phyloP scores from a whole-genome alignment of 306 rosid species.

The Pueraria montana region DNA sequence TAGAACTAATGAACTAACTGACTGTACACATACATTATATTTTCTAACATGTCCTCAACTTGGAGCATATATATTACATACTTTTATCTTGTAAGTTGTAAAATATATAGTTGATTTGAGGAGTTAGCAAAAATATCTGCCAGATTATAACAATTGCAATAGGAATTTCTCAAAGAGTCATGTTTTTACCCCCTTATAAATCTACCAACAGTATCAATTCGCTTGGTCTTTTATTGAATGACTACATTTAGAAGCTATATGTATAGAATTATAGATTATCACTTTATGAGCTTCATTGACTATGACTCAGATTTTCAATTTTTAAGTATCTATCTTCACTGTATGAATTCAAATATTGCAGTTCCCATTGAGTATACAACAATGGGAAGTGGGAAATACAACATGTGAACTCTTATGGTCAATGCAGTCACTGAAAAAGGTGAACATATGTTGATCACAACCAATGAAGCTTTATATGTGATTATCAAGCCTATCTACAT shows the following conservation, averaged over 20 bases:
- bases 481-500: not conserved
- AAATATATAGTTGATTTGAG: not conserved
- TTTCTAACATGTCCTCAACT: not conserved
- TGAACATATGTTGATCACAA: slow-evolving; percentile 15
- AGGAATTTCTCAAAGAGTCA: not conserved
- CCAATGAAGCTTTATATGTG: not conserved
- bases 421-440: not conserved
- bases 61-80: not conserved
- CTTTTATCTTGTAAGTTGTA: not conserved
- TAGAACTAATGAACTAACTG: not conserved
- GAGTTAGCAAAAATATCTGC: not conserved
- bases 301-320: not conserved
- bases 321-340: not conserved
- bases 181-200: not conserved
- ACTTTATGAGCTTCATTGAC: not conserved
- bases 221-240: not conserved
- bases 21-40: not conserved
- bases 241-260: slow-evolving; percentile 1
- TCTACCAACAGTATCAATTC: not conserved
- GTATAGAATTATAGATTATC: not conserved
- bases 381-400: not conserved
- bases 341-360: not conserved
- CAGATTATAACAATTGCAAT: not conserved
- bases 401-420: not conserved
- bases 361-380: not conserved